Percentiles rank a stretch among this genome's conserved stretches.
Conservation (phyloP, 345 rosid species). For the Toxicodendron radicans region DNA sequence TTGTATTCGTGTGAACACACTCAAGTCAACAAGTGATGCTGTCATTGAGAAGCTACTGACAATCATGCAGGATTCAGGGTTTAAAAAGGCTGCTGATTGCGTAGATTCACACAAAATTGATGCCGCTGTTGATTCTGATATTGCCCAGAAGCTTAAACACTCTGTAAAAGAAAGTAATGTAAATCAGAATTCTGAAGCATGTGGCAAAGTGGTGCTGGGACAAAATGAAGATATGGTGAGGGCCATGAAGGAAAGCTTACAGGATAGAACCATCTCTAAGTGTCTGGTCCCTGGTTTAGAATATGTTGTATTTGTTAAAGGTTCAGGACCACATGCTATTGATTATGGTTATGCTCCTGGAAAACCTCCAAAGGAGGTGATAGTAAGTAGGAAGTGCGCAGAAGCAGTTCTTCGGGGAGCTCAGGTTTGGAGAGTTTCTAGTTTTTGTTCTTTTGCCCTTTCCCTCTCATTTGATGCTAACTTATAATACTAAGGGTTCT, state of each 20-base stretch:
- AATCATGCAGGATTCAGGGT: conserved; percentile 36
- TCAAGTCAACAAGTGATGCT: conserved; percentile 63
- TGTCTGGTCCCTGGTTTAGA: conserved; percentile 80
- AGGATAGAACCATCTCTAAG: conserved; percentile 40
- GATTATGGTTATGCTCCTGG: conserved; percentile 55
- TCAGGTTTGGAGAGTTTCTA: conserved; percentile 49
- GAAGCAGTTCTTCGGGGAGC: conserved; percentile 99
- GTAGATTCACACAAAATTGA: conserved; percentile 24
- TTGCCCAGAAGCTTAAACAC: background rate
- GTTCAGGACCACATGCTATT: conserved; percentile 81
- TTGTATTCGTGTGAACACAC: conserved; percentile 81
- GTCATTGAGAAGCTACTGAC: conserved; percentile 65
- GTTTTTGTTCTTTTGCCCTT: background rate
- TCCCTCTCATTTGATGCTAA: background rate
- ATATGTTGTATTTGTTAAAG: conserved; percentile 78
- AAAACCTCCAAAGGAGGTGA: conserved; percentile 75
- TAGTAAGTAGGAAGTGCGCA: conserved; percentile 97
- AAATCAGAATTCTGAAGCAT: background rate
- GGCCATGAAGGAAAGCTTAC: conserved; percentile 21
- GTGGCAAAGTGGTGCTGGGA: conserved; percentile 7
- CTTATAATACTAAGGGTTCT: background rate
- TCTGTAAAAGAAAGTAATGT: background rate
- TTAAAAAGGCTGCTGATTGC: conserved; percentile 25
- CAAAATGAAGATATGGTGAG: background rate
- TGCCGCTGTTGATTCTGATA: conserved; percentile 17